Evolutionary conservation across 2,329 filamentous ascomycete species (phyloP), one percentile per base, ranked within the genome.

Genomic region (Hymenoscyphus occultus): DNA sequence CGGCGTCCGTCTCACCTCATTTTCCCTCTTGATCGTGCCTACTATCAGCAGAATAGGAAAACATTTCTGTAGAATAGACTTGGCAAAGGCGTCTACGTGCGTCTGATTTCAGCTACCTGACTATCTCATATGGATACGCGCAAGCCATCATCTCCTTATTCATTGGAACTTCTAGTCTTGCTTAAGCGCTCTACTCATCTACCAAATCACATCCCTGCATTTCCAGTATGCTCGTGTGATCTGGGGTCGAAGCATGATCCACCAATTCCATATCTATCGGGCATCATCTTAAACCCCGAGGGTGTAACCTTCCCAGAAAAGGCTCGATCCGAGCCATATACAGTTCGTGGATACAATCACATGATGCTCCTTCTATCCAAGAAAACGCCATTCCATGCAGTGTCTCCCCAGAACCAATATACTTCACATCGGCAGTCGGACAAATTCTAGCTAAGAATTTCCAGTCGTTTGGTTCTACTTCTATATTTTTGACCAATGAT

Each of bases 1-100:
- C 57, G 57, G 32, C 57, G 57, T 40, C 19, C 19, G 57, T 35
- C 57, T 59, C 22, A 59, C 39, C 45, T 56, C 51, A 56, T 39
- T 51, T 12, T 51, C 45, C 22, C 45, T n/a, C 19, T 13, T 2
- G 3, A 22, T 22, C 14, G 2, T 51, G 45, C n/a, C 14, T 51
- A 51, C 45, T 22, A 28, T 51, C 22, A 19, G 45, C 12, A 7
- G 12, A 51, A 51, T 22, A 16, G 45, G n/a, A 22, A 9, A 51
- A 45, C 28, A 1, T 7, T 45, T 45, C 42, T 45, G 35, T 3
- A 19, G 42, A 45, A 9, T 19, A 3, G 19, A 3, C 45, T 51
- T 51, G 45, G 45, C 6, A 22, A 51, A 2, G n/a, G 45, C 45
- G 19, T 51, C 45, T 51, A 51, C 10, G 45, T 51, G 45, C 19